These are phyloP conservation scores for Ormosia semicastrata DNA, from an alignment of 306 rosid species.

Conservation along the genomic window DNA sequence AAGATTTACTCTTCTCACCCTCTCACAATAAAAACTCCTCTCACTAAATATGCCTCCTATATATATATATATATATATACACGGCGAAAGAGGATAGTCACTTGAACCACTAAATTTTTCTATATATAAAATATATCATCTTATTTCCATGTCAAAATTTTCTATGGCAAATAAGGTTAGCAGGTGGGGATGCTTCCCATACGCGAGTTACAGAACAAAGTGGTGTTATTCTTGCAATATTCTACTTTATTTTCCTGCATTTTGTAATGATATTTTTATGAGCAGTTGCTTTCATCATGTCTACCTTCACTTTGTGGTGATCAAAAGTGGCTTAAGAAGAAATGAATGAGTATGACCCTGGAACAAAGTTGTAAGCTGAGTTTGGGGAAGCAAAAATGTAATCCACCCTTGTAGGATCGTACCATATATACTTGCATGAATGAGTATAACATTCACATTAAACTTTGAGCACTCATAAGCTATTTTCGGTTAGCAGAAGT, in stretches of 20 bases:
- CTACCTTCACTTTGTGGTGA: conserved; percentile 73
- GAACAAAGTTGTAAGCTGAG: conserved; percentile 54
- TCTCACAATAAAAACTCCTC: too few relatives aligned
- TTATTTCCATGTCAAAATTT: neutral
- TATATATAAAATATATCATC: neutral
- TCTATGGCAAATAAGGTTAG: conserved; percentile 27
- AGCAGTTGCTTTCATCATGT: conserved; percentile 38
- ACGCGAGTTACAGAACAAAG: conserved; percentile 45
- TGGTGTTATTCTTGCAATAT: conserved; percentile 41
- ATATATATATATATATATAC: too few relatives aligned
- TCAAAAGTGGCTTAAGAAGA: too few relatives aligned
- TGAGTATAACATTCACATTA: neutral
- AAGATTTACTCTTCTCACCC: too few relatives aligned
- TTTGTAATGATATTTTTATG: conserved; percentile 42
- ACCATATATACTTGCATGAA: conserved; percentile 68
- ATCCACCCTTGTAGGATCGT: conserved; percentile 61
- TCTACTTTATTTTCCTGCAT: conserved; percentile 46
- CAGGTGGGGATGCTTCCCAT: conserved; percentile 41
- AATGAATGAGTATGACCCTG: too few relatives aligned
- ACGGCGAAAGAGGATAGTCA: too few relatives aligned
- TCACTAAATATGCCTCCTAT: too few relatives aligned
- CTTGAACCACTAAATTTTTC: too few relatives aligned
- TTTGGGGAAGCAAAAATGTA: conserved; percentile 60
- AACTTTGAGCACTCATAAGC: neutral
- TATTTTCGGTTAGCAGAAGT: neutral